A percentile compares a stretch with the other conserved stretches of the same genome.
phyloP scores from a whole-genome alignment of 2,329 filamentous ascomycete genomes.

The Cucurbitaria berberidis region DNA sequence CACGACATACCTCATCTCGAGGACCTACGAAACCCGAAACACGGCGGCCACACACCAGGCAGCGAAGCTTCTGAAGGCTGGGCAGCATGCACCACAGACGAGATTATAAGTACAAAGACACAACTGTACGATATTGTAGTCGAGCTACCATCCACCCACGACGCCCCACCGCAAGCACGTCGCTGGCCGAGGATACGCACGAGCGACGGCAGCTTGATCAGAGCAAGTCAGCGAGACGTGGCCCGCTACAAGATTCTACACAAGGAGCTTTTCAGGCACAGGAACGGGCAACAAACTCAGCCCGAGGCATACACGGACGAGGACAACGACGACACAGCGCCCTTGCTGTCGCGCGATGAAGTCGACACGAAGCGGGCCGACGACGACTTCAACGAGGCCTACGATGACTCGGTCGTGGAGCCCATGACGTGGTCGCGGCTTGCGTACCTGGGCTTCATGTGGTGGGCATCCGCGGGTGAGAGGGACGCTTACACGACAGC shows the following conservation, averaged over 20 bases:
- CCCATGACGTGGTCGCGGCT: slow-evolving; percentile 71
- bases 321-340: slow-evolving; percentile 31
- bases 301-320: slow-evolving; percentile 29
- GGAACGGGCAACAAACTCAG: slow-evolving; percentile 27
- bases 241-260: slow-evolving; percentile 65
- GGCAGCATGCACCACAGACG: slow-evolving; percentile 96
- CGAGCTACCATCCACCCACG: slow-evolving; percentile 72
- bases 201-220: slow-evolving; percentile 67
- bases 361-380: slow-evolving; percentile 37
- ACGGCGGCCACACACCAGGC: slow-evolving; percentile 48
- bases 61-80: slow-evolving; percentile 67
- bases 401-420: slow-evolving; percentile 57
- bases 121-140: slow-evolving; percentile 89
- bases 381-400: slow-evolving; percentile 45
- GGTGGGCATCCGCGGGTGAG: slow-evolving; percentile 87
- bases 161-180: slow-evolving; percentile 59
- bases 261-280: slow-evolving; percentile 44
- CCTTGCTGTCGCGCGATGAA: slow-evolving; percentile 30
- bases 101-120: slow-evolving; percentile 84
- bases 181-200: slow-evolving; percentile 79
- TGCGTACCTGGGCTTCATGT: slow-evolving; percentile 84
- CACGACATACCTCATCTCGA: slow-evolving; percentile 86
- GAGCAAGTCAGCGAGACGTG: slow-evolving; percentile 88
- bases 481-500: slow-evolving; percentile 62
- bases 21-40: slow-evolving; percentile 56